Evolutionary conservation across 1,284 basidiomycete genomes (phyloP).

Genomic region (Microbotryum saponariae): DNA sequence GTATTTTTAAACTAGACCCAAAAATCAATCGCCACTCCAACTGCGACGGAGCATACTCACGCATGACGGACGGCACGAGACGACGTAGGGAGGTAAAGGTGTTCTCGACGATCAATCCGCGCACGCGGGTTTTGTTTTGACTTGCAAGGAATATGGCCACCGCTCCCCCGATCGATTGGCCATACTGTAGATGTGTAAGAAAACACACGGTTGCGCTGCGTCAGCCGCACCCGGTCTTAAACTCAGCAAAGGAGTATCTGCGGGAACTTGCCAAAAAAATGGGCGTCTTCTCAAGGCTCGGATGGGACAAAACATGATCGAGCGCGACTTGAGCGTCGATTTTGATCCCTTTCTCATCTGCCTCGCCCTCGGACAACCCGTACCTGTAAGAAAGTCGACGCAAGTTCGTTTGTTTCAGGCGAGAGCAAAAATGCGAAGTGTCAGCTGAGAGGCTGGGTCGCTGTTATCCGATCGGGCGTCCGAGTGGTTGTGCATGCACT

Average conservation of each 20-base stretch:
- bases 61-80: neutral
- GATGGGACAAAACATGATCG: conserved; percentile 65
- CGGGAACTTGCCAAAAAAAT: conserved; percentile 48
- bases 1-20: no score
- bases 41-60: no score
- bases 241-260: no score
- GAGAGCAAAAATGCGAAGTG: neutral
- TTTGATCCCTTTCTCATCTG: conserved; percentile 65
- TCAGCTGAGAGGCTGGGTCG: neutral
- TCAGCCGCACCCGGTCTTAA: neutral
- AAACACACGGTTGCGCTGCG: conserved; percentile 42
- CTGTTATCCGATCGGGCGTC: neutral
- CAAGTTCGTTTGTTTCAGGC: neutral
- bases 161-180: conserved; percentile 94
- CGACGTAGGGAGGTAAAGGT: conserved; percentile 68
- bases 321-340: conserved; percentile 45
- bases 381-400: conserved; percentile 30
- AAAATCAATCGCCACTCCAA: no score
- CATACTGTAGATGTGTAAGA: conserved; percentile 52
- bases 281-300: conserved; percentile 57
- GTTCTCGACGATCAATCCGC: conserved; percentile 80
- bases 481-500: conserved; percentile 27
- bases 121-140: conserved; percentile 59
- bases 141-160: conserved; percentile 82
- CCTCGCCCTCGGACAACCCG: conserved; percentile 59